Conservation (phyloP, 805 yeast species). For the Saturnispora dispora region DNA sequence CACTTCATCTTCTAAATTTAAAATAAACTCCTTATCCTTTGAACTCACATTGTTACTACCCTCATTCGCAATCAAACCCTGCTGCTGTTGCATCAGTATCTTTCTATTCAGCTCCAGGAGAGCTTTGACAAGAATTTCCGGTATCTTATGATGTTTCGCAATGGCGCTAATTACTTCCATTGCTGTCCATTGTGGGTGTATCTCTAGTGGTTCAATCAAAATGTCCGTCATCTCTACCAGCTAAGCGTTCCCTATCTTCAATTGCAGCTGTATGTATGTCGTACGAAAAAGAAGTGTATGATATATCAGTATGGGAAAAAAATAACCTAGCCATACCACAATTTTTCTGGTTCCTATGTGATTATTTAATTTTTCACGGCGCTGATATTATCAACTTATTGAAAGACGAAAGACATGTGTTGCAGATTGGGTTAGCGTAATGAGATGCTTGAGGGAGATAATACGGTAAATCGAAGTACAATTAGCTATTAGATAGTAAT, state of each 20-base stretch:
- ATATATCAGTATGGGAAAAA: background rate
- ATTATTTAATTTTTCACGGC: background rate
- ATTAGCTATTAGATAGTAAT: background rate
- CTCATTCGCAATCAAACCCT: constrained; percentile 8
- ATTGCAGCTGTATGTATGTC: background rate
- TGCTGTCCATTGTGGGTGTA: constrained; percentile 1
- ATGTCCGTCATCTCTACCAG: background rate
- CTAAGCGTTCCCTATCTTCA: background rate
- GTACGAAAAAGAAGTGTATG: constrained; percentile 1
- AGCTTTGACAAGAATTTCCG: constrained; percentile 25
- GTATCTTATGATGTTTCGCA: constrained; percentile 18
- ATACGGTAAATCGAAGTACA: background rate
- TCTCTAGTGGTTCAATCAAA: background rate
- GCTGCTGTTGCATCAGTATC: constrained; percentile 1
- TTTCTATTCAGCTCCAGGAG: constrained; percentile 23
- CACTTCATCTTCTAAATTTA: constrained; percentile 40
- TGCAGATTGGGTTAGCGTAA: background rate
- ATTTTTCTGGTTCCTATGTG: background rate
- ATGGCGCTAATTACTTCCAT: constrained; percentile 6
- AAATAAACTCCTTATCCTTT: constrained; percentile 39
- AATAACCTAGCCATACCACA: constrained; percentile 1
- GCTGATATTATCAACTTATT: background rate
- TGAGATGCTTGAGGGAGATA: background rate
- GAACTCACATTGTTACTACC: background rate
- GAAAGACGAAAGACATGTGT: background rate